Evolutionary conservation across 192 early-diverging fungal species (phyloP).

Genomic region (Backusella australiensis): DNA sequence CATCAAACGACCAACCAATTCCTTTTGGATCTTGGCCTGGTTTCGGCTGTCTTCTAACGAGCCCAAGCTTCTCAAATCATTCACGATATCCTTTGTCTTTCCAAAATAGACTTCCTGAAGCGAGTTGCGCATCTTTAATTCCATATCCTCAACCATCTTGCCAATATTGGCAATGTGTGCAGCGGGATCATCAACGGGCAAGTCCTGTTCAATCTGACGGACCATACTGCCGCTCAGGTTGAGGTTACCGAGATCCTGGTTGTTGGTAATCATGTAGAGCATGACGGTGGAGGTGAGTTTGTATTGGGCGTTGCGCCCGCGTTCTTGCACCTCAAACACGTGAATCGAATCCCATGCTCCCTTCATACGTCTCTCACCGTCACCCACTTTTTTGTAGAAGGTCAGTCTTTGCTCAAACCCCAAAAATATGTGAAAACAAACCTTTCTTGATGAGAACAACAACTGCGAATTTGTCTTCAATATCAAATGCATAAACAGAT

Average conservation of each 20-base stretch:
- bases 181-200: slow-evolving; percentile 65
- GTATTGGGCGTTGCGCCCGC: slow-evolving; percentile 85
- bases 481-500: slow-evolving; percentile 81
- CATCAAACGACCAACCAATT: slow-evolving; percentile 74
- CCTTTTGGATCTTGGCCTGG: slow-evolving; percentile 77
- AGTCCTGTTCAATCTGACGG: slow-evolving; percentile 88
- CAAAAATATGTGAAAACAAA: slow-evolving; percentile 26
- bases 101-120: slow-evolving; percentile 97
- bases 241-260: slow-evolving; percentile 64
- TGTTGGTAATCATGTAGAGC: slow-evolving; percentile 83
- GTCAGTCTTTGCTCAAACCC: not conserved
- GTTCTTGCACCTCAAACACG: slow-evolving; percentile 88
- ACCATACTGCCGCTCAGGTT: slow-evolving; percentile 93
- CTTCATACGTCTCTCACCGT: slow-evolving; percentile 68
- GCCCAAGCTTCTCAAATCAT: slow-evolving; percentile 80
- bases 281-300: slow-evolving; percentile 96
- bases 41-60: slow-evolving; percentile 74
- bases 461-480: slow-evolving; percentile 85
- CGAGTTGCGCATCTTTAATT: slow-evolving; percentile 93
- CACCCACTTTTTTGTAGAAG: slow-evolving; percentile 41
- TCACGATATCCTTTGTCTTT: slow-evolving; percentile 96
- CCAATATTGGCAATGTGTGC: slow-evolving; percentile 95
- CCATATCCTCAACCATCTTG: slow-evolving; percentile 97
- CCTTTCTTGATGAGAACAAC: slow-evolving; percentile 97
- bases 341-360: slow-evolving; percentile 99